Evolutionary conservation across 768 basidiomycete species (phyloP).

Genomic region (Galerina sulciceps): DNA sequence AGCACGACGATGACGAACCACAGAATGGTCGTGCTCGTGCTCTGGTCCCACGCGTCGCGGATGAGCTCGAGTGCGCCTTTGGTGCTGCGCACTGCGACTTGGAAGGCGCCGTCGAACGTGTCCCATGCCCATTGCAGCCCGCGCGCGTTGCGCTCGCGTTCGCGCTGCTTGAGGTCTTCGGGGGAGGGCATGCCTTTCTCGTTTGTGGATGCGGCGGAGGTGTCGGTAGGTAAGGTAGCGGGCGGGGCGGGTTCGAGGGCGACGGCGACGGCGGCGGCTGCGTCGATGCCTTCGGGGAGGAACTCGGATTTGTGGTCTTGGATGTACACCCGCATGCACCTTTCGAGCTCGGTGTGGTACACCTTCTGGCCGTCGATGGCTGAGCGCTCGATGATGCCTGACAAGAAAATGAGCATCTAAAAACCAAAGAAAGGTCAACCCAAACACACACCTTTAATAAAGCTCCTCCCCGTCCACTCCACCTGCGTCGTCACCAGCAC

Average conservation of each 20-base stretch:
- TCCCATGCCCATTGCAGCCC: conserved; percentile 90
- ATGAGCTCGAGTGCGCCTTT: conserved; percentile 78
- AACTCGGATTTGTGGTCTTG: conserved; percentile 90
- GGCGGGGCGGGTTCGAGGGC: conserved; percentile 13
- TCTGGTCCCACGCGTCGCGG: conserved; percentile 79
- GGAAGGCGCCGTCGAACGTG: conserved; percentile 76
- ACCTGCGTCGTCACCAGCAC: conserved; percentile 90
- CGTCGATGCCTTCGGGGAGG: conserved; percentile 78
- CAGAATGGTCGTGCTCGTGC: conserved; percentile 70
- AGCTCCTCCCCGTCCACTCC: conserved; percentile 96
- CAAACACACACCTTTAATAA: conserved; percentile 80
- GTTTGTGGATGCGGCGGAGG: conserved; percentile 14
- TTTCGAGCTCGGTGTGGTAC: conserved; percentile 84
- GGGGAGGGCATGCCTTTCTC: conserved; percentile 24
- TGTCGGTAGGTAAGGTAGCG: conserved; percentile 6
- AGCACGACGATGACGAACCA: conserved; percentile 74
- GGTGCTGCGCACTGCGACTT: conserved; percentile 73
- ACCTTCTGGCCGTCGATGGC: conserved; percentile 90
- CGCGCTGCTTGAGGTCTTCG: conserved; percentile 58
- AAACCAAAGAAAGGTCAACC: neutral
- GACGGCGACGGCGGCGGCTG: conserved; percentile 45
- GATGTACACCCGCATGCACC: conserved; percentile 87
- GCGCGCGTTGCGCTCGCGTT: conserved; percentile 70
- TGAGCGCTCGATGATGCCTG: conserved; percentile 92
- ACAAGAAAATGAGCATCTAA: neutral